Evolutionary conservation across 2,329 filamentous ascomycete genomes (phyloP).

Genomic region (Fusarium hostae): DNA sequence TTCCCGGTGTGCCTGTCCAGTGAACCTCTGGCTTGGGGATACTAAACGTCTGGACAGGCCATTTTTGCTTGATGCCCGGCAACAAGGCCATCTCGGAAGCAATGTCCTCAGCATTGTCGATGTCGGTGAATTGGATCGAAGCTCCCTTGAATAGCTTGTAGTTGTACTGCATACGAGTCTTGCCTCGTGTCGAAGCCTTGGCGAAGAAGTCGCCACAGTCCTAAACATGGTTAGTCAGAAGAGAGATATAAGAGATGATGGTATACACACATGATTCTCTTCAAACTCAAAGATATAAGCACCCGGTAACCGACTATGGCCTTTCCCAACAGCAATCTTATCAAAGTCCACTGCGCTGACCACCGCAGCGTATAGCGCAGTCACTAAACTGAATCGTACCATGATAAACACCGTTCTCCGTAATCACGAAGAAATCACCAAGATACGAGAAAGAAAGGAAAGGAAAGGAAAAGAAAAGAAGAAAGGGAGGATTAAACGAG

Average conservation of each 20-base stretch:
- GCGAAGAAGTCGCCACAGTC: conserved; percentile 33
- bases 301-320: conserved; percentile 52
- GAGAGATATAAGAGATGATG: fast-evolving
- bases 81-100: conserved; percentile 55
- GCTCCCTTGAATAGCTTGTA: conserved; percentile 65
- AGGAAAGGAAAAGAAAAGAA: background rate
- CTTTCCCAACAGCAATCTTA: conserved; percentile 36
- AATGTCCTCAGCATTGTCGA: conserved; percentile 56
- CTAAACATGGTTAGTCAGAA: background rate
- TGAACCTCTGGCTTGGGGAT: conserved; percentile 55
- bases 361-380: conserved; percentile 51
- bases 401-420: conserved; percentile 42
- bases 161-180: conserved; percentile 59
- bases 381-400: conserved; percentile 50
- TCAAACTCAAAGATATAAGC: conserved; percentile 66
- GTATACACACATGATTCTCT: conserved; percentile 56
- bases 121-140: conserved; percentile 63
- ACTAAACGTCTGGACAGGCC: conserved; percentile 58
- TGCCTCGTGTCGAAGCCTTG: conserved; percentile 49
- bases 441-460: conserved; percentile 5
- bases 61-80: conserved; percentile 60
- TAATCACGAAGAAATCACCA: conserved; percentile 15
- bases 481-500: conserved; percentile 1
- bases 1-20: conserved; percentile 53
- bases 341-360: conserved; percentile 45